phyloP scores from a whole-genome alignment of 2,329 filamentous ascomycete genomes.

The Zymoseptoria pseudotritici region DNA sequence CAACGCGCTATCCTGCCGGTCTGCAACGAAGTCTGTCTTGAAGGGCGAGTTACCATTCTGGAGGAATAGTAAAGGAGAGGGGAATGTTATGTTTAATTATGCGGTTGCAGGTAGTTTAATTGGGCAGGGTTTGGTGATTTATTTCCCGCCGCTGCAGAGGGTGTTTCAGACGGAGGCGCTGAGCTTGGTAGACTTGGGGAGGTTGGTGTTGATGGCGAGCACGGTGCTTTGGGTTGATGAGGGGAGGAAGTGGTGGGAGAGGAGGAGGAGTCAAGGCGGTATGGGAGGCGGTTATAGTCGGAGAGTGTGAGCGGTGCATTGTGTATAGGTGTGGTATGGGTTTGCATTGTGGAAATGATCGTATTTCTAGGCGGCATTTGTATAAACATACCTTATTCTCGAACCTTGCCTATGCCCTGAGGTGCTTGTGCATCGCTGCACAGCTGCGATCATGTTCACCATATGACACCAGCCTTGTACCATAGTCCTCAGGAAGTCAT shows the following conservation, averaged over 20 bases:
- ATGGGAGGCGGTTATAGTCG: slow-evolving; percentile 19
- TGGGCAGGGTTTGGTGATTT: slow-evolving; percentile 86
- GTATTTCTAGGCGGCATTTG: not conserved
- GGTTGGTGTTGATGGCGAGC: slow-evolving; percentile 70
- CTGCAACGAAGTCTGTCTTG: slow-evolving; percentile 81
- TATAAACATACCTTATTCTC: not conserved
- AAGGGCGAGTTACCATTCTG: slow-evolving; percentile 57
- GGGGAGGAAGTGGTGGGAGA: slow-evolving; percentile 65
- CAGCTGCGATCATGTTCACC: too few relatives aligned
- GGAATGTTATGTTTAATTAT: slow-evolving; percentile 94
- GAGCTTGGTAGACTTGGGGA: slow-evolving; percentile 62
- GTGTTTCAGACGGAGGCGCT: slow-evolving; percentile 94
- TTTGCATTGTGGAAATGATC: not conserved
- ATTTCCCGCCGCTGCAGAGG: slow-evolving; percentile 85
- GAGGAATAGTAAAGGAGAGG: slow-evolving; percentile 24
- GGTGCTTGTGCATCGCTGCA: too few relatives aligned
- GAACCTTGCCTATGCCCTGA: not conserved
- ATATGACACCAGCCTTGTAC: too few relatives aligned
- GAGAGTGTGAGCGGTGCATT: slow-evolving; percentile 11
- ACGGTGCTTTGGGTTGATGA: slow-evolving; percentile 95
- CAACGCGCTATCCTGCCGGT: slow-evolving; percentile 89
- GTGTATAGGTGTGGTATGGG: not conserved
- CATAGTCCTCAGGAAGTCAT: not conserved
- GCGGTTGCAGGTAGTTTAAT: slow-evolving; percentile 77
- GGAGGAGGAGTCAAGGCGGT: slow-evolving; percentile 36